Base-by-base conservation (phyloP, 2,329 filamentous ascomycete genomes). In the Neofusicoccum ribis region DNA sequence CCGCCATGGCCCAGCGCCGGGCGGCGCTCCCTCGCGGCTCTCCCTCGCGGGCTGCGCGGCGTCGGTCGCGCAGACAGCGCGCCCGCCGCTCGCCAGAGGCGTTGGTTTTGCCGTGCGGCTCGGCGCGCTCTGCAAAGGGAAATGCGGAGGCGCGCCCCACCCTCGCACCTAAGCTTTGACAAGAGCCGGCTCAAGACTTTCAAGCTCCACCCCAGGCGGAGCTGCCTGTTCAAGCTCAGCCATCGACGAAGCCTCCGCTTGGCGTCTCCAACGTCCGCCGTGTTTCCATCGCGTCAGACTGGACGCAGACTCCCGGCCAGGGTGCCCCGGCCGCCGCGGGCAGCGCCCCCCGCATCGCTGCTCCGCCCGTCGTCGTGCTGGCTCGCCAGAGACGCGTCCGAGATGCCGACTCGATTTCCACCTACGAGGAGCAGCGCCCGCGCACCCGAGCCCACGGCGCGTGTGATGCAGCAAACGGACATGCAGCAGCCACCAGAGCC, bases 161-260 rank as follows among this genome's bases (percentile, higher is more conserved):
- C 43, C 41, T 12, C 43, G 15, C n/a, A 20, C 39, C 31, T 43
- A 60, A 60, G 56, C 56, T 60, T 60, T 43, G 56, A 60, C 56
- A 60, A 60, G 56, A 46, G 31, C 34, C 12, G 15, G 52, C 37
- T 44, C 37, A 59, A 36, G 47, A 27, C 47, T 51, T 34, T n/a
- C 47, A n/a, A 59, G 54, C 54, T 59, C 54, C 54, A 46, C 54
- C 12, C 23, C 2, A 15, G 12, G n/a, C 15, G 23, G n/a, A 60
- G 56, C 56, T 60, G 56, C 56, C 56, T 47, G 27, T 60, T 60
- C 56, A 36, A 47, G 56, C 56, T 17, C 20, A 3, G 12, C 20
- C 15, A 31, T 37, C 14, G 3, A 44, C 23, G 44, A 34, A 3
- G 11, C 20, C 52, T 12, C 15, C 39, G 20, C 56, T 44, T 52